Evolutionary conservation across 352 stramenopile genomes (phyloP).

Genomic region (Blastocystis sp.): DNA sequence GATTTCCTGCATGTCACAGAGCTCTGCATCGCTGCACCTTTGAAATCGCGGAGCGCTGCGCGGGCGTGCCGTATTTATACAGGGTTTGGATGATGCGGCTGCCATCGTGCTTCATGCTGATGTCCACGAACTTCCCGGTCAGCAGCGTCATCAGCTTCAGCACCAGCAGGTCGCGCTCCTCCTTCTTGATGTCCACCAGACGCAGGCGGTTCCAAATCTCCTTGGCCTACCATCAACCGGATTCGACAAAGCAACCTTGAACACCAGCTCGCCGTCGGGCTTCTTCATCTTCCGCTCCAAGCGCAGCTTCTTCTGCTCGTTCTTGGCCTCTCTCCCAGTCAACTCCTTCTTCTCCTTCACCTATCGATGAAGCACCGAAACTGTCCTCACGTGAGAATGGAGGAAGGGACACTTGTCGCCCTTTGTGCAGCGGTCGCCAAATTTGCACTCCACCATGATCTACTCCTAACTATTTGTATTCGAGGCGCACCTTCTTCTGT

Average conservation of each 20-base stretch:
- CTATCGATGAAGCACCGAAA: neutral
- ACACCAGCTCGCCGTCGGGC: slow-evolving; percentile 61
- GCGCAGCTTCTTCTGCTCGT: slow-evolving; percentile 63
- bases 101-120: slow-evolving; percentile 66
- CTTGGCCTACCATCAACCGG: slow-evolving; percentile 43
- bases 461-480: neutral
- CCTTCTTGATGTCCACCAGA: slow-evolving; percentile 50
- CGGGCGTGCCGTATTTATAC: slow-evolving; percentile 62
- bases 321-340: slow-evolving; percentile 43
- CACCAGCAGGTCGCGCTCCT: slow-evolving; percentile 41
- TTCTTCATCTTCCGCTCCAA: slow-evolving; percentile 62
- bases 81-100: slow-evolving; percentile 66
- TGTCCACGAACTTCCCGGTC: slow-evolving; percentile 56
- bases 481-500: neutral
- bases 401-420: slow-evolving; percentile 65
- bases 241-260: slow-evolving; percentile 37
- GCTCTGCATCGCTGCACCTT: neutral
- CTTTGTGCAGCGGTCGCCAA: slow-evolving; percentile 52
- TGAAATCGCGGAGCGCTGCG: slow-evolving; percentile 44
- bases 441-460: slow-evolving; percentile 69
- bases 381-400: slow-evolving; percentile 9
- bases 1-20: slow-evolving; percentile 42
- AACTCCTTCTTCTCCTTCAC: slow-evolving; percentile 59
- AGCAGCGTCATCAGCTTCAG: slow-evolving; percentile 63
- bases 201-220: slow-evolving; percentile 68